phyloP scores from a whole-genome alignment of 352 stramenopile genomes.

The Phytophthora constricta region DNA sequence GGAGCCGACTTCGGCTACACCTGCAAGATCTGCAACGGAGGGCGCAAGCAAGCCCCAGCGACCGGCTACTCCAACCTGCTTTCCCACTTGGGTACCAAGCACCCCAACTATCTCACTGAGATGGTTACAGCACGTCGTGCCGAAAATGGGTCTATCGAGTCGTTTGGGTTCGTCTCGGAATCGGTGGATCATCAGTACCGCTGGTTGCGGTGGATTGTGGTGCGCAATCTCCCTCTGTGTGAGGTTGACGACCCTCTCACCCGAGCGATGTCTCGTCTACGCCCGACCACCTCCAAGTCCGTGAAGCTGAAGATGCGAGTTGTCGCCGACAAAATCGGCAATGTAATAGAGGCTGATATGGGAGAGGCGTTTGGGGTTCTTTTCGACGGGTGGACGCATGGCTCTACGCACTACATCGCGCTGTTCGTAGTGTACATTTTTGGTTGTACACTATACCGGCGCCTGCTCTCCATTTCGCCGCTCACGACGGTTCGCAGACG shows the following conservation, averaged over 20 bases:
- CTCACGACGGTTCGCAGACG: conserved; percentile 13
- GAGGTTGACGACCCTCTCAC: conserved; percentile 22
- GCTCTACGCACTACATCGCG: conserved; percentile 11
- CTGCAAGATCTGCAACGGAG: conserved; percentile 14
- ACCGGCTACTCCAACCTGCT: conserved; percentile 18
- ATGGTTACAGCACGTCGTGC: neutral
- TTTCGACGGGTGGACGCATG: conserved; percentile 23
- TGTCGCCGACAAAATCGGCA: conserved; percentile 7
- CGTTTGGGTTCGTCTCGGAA: no score
- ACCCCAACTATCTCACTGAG: conserved; percentile 5
- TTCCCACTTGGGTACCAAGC: conserved; percentile 3
- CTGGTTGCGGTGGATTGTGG: conserved; percentile 21
- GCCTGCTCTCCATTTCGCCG: conserved; percentile 6
- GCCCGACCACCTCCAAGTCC: neutral
- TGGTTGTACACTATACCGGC: conserved; percentile 6
- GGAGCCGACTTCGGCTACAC: conserved; percentile 2
- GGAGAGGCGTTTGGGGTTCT: conserved; percentile 16
- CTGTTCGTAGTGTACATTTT: conserved; percentile 14
- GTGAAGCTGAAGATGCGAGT: conserved; percentile 13
- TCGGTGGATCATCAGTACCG: conserved; percentile 12
- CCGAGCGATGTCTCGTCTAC: neutral
- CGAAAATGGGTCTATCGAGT: neutral
- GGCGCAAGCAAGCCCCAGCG: conserved; percentile 10
- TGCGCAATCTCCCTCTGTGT: conserved; percentile 14
- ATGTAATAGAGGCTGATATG: conserved; percentile 2